phyloP scores from a whole-genome alignment of 129 eudicot genomes.

The Lactuca saligna region DNA sequence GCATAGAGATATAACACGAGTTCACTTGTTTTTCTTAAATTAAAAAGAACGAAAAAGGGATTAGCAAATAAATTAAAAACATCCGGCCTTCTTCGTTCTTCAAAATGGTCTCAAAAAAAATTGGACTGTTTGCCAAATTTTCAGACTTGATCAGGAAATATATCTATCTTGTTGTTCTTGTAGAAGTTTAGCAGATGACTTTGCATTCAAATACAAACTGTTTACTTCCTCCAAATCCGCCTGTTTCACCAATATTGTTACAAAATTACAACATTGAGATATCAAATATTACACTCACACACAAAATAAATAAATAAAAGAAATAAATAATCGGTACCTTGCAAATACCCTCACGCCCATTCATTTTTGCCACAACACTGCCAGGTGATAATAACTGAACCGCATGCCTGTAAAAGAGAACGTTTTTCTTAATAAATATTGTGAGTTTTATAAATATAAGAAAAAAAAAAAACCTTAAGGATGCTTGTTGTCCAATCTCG shows the following conservation, averaged over 20 bases:
- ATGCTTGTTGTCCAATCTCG: conserved; percentile 88
- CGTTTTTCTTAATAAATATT: neutral
- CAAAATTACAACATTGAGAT: neutral
- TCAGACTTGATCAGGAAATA: conserved; percentile 46
- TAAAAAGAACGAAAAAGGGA: neutral
- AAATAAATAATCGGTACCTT: conserved; percentile 46
- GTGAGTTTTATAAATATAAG: neutral
- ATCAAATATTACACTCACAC: neutral
- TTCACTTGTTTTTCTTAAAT: conserved; percentile 1
- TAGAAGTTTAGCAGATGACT: conserved; percentile 88
- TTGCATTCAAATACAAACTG: conserved; percentile 81
- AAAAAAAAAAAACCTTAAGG: conserved; percentile 63
- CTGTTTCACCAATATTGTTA: conserved; percentile 36
- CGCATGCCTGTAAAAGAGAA: conserved; percentile 65
- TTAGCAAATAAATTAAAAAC: too few relatives aligned
- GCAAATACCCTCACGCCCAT: conserved; percentile 89
- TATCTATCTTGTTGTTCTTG: conserved; percentile 97
- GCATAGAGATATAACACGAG: too few relatives aligned
- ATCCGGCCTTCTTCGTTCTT: conserved; percentile 8
- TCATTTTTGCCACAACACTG: conserved; percentile 85
- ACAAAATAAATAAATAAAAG: neutral
- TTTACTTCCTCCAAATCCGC: conserved; percentile 92
- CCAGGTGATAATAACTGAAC: conserved; percentile 93
- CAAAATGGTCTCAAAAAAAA: neutral
- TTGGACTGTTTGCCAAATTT: neutral